Conservation (phyloP, 2,329 filamentous ascomycete species). For the Aureobasidium zeae region DNA sequence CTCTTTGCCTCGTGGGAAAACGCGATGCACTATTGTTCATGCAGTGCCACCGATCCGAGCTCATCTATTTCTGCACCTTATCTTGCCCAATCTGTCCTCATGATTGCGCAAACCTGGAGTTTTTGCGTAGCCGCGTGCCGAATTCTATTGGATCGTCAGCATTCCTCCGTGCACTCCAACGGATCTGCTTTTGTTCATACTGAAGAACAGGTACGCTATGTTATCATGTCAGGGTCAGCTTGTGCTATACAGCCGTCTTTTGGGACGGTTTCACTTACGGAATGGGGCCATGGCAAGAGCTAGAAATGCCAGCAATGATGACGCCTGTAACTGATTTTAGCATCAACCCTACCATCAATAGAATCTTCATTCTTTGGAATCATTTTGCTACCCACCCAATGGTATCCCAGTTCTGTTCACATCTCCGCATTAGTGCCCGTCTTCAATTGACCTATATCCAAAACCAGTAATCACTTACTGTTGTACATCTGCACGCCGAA, state of each 20-base stretch:
- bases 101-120: conserved; percentile 37
- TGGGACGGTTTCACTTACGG: conserved; percentile 24
- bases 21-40: conserved; percentile 11
- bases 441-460: conserved; percentile 18
- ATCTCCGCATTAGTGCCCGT: conserved; percentile 36
- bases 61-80: conserved; percentile 13
- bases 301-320: conserved; percentile 31
- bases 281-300: conserved; percentile 41
- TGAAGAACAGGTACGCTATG: conserved; percentile 42
- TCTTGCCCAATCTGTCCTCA: conserved; percentile 12
- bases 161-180: background rate
- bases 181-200: too few relatives aligned
- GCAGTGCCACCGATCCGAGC: conserved; percentile 4
- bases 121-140: conserved; percentile 40
- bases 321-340: conserved; percentile 11
- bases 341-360: conserved; percentile 4
- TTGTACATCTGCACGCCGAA: conserved; percentile 42
- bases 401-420: conserved; percentile 36
- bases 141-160: conserved; percentile 23
- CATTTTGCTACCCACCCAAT: conserved; percentile 39
- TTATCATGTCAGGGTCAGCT: conserved; percentile 20
- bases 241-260: conserved; percentile 18
- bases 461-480: conserved; percentile 32
- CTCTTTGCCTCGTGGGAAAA: conserved; percentile 10
- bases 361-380: too few relatives aligned